Conservation (phyloP, 2,329 filamentous ascomycete genomes). For the Paraconiothyrium brasiliense region DNA sequence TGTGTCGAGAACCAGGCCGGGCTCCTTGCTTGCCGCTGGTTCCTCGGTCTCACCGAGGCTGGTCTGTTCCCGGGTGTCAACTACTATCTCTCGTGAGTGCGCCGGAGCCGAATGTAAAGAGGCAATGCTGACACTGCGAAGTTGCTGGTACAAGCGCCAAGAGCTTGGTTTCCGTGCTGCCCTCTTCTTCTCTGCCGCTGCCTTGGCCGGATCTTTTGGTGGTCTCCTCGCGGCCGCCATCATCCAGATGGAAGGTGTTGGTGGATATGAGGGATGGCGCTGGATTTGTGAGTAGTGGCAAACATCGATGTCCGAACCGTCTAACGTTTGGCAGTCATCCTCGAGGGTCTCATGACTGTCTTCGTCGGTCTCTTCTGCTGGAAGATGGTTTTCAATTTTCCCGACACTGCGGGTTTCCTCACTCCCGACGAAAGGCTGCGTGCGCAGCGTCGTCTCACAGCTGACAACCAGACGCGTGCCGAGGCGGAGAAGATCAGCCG, state of each 20-base stretch:
- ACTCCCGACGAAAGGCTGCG: slow-evolving; percentile 62
- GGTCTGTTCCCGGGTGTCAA: slow-evolving; percentile 54
- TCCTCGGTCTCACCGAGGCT: slow-evolving; percentile 51
- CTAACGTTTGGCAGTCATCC: slow-evolving; percentile 41
- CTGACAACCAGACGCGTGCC: slow-evolving; percentile 73
- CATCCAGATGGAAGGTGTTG: slow-evolving; percentile 67
- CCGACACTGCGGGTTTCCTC: slow-evolving; percentile 67
- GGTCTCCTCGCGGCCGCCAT: slow-evolving; percentile 68
- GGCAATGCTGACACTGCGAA: slow-evolving; percentile 24
- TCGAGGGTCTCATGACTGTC: slow-evolving; percentile 50
- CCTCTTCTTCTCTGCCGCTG: slow-evolving; percentile 68
- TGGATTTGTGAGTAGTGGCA: slow-evolving; percentile 46
- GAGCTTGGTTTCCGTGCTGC: slow-evolving; percentile 64
- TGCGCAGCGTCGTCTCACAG: slow-evolving; percentile 70
- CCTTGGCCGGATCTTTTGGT: slow-evolving; percentile 68
- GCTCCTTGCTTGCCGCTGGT: slow-evolving; percentile 48
- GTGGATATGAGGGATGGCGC: slow-evolving; percentile 54
- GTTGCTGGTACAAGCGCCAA: slow-evolving; percentile 64
- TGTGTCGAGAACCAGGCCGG: slow-evolving; percentile 52
- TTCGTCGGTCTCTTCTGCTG: slow-evolving; percentile 51
- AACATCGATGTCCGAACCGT: not conserved
- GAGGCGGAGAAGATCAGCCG: slow-evolving; percentile 58
- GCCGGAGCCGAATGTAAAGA: not conserved
- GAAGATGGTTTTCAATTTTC: slow-evolving; percentile 72
- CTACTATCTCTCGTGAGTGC: slow-evolving; percentile 65